phyloP scores from a whole-genome alignment of 345 rosid genomes.

The Heritiera littoralis region DNA sequence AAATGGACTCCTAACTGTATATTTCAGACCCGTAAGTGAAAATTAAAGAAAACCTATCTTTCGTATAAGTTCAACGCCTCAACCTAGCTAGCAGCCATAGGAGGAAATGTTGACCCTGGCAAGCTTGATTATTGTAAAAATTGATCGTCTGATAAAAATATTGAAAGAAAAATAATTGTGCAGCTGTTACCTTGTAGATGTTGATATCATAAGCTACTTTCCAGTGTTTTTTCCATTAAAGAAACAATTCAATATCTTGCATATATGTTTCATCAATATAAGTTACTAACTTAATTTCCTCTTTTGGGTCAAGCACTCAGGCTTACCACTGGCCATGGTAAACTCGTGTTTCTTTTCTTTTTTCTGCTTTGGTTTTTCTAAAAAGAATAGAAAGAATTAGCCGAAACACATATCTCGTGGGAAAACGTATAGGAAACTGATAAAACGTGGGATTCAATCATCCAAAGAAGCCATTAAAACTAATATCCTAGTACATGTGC shows the following conservation, averaged over 20 bases:
- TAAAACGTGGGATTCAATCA: background rate
- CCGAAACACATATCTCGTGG: slow-evolving; percentile 1
- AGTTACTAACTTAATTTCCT: background rate
- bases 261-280: background rate
- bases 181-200: background rate
- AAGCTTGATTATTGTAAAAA: background rate
- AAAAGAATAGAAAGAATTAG: background rate
- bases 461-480: slow-evolving; percentile 3
- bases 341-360: background rate
- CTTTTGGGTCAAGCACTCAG: background rate
- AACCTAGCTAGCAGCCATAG: background rate
- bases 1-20: background rate
- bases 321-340: too few relatives aligned
- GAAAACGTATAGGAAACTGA: too few relatives aligned
- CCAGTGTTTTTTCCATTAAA: background rate
- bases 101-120: background rate
- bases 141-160: background rate
- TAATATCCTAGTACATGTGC: background rate
- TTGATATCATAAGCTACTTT: background rate
- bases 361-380: background rate
- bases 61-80: background rate
- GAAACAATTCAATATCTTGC: background rate
- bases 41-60: background rate
- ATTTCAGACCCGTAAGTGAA: background rate
- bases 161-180: background rate